Evolutionary conservation across 768 basidiomycete genomes (phyloP).

Genomic region (Rhodotorula toruloides): DNA sequence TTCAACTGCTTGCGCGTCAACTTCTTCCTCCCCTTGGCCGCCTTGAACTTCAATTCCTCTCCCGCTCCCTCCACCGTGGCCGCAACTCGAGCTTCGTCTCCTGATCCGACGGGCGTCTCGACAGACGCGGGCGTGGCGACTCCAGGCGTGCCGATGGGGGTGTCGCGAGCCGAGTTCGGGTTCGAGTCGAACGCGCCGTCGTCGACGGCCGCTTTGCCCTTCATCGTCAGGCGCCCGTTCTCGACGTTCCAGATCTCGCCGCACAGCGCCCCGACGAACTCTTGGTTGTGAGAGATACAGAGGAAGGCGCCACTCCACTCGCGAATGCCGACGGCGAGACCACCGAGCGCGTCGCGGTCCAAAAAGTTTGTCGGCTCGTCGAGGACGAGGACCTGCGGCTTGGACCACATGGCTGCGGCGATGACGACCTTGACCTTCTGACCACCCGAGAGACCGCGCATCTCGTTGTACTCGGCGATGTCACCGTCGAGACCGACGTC

Average conservation of each 20-base stretch:
- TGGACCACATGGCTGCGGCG: constrained; percentile 93
- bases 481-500: constrained; percentile 95
- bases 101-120: constrained; percentile 33
- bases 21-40: constrained; percentile 39
- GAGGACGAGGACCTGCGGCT: constrained; percentile 61
- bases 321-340: constrained; percentile 86
- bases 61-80: constrained; percentile 24
- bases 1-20: constrained; percentile 37
- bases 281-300: constrained; percentile 93
- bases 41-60: constrained; percentile 37
- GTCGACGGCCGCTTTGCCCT: constrained; percentile 78
- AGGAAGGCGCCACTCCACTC: constrained; percentile 92
- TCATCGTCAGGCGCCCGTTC: constrained; percentile 71
- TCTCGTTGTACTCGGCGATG: constrained; percentile 97
- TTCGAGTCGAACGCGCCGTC: constrained; percentile 66
- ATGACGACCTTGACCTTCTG: constrained; percentile 72
- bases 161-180: constrained; percentile 23
- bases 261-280: constrained; percentile 76
- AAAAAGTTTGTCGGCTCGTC: constrained; percentile 82
- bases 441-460: constrained; percentile 71
- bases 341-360: constrained; percentile 91
- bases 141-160: constrained; percentile 21
- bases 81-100: constrained; percentile 28
- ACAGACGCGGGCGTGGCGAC: constrained; percentile 20
- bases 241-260: constrained; percentile 90